A percentile compares a stretch with the other conserved stretches of the same genome.
Evolutionary conservation across 139 green algal genomes (phyloP).

Genomic region (Chlamydomonas applanata): DNA sequence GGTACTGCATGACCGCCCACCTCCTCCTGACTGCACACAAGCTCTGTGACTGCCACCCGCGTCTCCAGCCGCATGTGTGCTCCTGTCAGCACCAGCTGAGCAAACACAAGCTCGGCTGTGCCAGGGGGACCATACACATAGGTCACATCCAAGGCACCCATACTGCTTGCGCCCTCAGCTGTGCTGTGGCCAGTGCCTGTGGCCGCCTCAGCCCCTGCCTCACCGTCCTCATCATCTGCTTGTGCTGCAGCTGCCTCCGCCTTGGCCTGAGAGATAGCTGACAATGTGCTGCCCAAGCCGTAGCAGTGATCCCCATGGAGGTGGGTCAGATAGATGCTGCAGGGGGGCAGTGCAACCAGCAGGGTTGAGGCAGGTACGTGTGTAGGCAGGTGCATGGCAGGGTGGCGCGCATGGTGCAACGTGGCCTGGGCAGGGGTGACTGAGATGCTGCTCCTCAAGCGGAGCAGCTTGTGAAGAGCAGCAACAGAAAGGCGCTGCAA

Average conservation of each 20-base stretch:
- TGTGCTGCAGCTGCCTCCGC: conserved; percentile 9
- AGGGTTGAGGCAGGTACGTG: background rate
- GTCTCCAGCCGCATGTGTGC: conserved; percentile 19
- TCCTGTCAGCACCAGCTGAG: conserved; percentile 37
- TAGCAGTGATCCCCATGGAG: conserved; percentile 97
- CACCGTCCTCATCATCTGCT: background rate
- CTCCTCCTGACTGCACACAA: conserved; percentile 1
- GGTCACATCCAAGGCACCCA: conserved; percentile 6
- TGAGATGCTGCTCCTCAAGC: too few species aligned
- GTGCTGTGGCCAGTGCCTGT: too few species aligned
- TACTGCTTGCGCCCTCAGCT: conserved; percentile 2
- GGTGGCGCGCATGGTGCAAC: too few species aligned
- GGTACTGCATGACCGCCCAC: background rate
- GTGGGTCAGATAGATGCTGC: conserved; percentile 89
- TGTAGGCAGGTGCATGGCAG: background rate
- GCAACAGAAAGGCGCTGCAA: background rate
- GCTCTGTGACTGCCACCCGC: conserved; percentile 41
- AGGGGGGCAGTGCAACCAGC: background rate
- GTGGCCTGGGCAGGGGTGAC: too few species aligned
- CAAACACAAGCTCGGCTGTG: conserved; percentile 46
- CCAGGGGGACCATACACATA: conserved; percentile 48
- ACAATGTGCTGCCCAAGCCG: conserved; percentile 66
- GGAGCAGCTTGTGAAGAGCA: background rate
- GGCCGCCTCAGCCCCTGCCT: conserved; percentile 15
- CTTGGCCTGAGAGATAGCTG: conserved; percentile 25